Percentiles rank a stretch among this genome's conserved stretches.
Conservation (phyloP, 148 eudicot genomes). For the Vaccinium darrowii region DNA sequence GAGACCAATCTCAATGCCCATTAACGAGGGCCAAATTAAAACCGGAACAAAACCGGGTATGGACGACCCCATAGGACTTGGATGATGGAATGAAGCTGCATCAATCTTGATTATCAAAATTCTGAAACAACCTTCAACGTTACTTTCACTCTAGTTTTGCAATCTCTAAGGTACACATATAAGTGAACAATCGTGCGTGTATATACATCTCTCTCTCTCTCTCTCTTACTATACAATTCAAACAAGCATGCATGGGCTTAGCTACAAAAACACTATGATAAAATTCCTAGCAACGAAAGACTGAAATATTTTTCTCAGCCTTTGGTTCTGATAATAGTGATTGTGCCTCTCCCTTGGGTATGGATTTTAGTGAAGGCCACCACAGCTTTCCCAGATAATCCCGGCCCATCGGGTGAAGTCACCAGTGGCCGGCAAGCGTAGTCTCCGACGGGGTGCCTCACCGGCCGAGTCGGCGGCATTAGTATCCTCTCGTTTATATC, state of each 20-base stretch:
- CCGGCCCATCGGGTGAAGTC: constrained; percentile 48
- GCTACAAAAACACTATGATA: background rate
- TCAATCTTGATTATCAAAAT: too few species aligned
- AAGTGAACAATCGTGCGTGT: constrained; percentile 6
- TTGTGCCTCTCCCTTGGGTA: constrained; percentile 80
- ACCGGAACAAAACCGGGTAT: too few species aligned
- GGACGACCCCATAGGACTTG: too few species aligned
- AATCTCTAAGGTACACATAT: background rate
- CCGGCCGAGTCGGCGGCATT: constrained; percentile 77
- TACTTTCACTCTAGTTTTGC: too few species aligned
- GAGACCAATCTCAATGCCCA: too few species aligned
- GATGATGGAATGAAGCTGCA: too few species aligned
- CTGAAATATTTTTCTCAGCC: constrained; percentile 25
- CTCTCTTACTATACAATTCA: background rate
- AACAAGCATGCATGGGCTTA: background rate
- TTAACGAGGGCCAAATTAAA: too few species aligned
- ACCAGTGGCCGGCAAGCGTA: constrained; percentile 63
- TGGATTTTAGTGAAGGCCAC: constrained; percentile 72
- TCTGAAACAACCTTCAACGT: too few species aligned
- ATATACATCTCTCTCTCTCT: constrained; percentile 3
- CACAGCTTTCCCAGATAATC: constrained; percentile 74
- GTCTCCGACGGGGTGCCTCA: constrained; percentile 84
- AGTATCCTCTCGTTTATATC: constrained; percentile 67
- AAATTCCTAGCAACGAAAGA: background rate
- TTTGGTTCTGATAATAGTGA: constrained; percentile 71